A percentile compares a stretch with the other conserved stretches of the same genome.
Conservation (phyloP, 768 basidiomycete species). For the Leccinum truebloodii region DNA sequence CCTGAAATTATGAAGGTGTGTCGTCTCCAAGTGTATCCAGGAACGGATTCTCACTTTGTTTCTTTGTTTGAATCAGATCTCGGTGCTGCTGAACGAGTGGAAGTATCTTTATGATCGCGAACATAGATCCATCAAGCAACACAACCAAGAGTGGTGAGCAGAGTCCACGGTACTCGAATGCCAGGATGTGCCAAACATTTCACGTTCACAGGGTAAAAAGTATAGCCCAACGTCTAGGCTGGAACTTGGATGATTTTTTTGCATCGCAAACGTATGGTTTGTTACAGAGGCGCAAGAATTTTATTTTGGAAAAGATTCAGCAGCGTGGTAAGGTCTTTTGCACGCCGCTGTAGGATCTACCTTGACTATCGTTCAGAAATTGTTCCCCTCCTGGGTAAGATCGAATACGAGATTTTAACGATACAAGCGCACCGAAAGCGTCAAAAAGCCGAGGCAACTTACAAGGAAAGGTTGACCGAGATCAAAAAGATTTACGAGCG, state of each 20-base stretch:
- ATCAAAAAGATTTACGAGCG: conserved; percentile 47
- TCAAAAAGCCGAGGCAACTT: conserved; percentile 29
- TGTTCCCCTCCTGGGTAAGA: conserved; percentile 7
- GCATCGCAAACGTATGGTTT: conserved; percentile 40
- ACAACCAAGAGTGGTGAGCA: conserved; percentile 22
- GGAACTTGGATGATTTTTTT: conserved; percentile 43
- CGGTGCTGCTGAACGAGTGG: conserved; percentile 29
- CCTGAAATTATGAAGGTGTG: conserved; percentile 21
- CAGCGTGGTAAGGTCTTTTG: conserved; percentile 35
- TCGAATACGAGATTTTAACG: conserved; percentile 34
- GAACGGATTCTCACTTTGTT: not conserved
- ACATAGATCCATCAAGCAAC: conserved; percentile 1
- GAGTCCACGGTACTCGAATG: not conserved
- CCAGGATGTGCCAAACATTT: not conserved
- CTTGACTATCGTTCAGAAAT: conserved; percentile 18
- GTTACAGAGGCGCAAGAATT: conserved; percentile 40
- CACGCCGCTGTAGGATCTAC: not conserved
- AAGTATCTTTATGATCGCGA: conserved; percentile 19
- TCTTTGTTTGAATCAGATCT: conserved; percentile 19
- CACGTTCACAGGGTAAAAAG: conserved; percentile 33
- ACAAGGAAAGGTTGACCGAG: conserved; percentile 32
- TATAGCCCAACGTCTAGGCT: conserved; percentile 43
- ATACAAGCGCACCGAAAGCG: conserved; percentile 28
- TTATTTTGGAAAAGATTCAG: conserved; percentile 40
- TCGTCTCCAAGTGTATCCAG: not conserved